Base-by-base conservation (phyloP, 2,329 filamentous ascomycete genomes). In the Pseudogymnoascus sp. region DNA sequence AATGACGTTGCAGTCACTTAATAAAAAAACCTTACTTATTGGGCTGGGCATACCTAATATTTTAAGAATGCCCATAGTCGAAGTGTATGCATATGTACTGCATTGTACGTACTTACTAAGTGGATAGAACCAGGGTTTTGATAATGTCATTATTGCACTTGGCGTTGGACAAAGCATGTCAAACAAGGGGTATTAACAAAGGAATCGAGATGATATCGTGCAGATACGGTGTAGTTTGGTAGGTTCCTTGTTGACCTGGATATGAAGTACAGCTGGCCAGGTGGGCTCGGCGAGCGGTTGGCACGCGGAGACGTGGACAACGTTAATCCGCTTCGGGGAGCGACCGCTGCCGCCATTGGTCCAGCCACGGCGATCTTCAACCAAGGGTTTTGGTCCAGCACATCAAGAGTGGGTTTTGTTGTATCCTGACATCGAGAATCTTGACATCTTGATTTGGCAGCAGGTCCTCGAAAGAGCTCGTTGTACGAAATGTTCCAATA, bases 101-200 rank as follows among this genome's bases (percentile, higher is more conserved):
- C 47, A 35, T n/a, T 33, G 43, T 12, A 25, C 5, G 22, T 25
- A 25, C 22, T 5, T 25, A 53, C 47, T 33, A 53, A 53, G 47
- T 53, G 47, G 47, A 18, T n/a, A 53, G 33, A 53, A 53, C n/a
- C 47, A 53, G 47, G 47, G 28, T 33, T 53, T 33, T 53, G 43
- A 50, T 5, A 50, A 50, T 53, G 47, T 35, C 47, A 53, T 35
- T 53, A 33, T 30, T 53, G 47, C 33, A 53, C 15, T 53, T 53
- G 47, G 47, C 33, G 35, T 33, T 35, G n/a, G 47, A 20, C 25
- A 5, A 33, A 9, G 47, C 6, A 7, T 53, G 33, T 53, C 22
- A 53, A 53, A 53, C 47, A 53, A 28, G 47, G 47, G 28, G 7
- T 43, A 18, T 53, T 14, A 18, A 53, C 47, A 18, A 33, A 18